These are phyloP conservation scores for Lepidium sativum DNA, from an alignment of 345 rosid genomes.

Conservation along the genomic window DNA sequence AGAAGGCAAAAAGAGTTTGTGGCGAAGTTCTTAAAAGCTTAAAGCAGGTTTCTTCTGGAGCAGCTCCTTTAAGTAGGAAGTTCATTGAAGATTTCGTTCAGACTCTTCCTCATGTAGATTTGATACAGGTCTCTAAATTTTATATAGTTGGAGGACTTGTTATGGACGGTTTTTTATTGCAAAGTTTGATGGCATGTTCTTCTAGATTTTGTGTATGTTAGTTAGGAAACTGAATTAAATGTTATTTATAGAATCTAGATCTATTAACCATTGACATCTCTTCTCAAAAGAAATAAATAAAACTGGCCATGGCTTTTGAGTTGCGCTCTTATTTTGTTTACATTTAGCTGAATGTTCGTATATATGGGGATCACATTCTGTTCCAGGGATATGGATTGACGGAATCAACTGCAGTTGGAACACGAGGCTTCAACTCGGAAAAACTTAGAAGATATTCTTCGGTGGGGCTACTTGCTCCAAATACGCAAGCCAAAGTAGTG, in stretches of 20 bases:
- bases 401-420: slow-evolving; percentile 75
- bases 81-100: slow-evolving; percentile 44
- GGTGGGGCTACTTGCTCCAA: slow-evolving; percentile 75
- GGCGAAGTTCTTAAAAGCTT: slow-evolving; percentile 45
- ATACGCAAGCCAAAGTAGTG: slow-evolving; percentile 69
- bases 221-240: neutral
- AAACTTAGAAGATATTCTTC: slow-evolving; percentile 40
- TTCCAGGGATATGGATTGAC: slow-evolving; percentile 88
- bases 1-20: slow-evolving; percentile 25
- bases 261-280: neutral
- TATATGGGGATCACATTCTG: neutral
- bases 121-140: slow-evolving; percentile 54
- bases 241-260: neutral
- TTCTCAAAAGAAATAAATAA: neutral
- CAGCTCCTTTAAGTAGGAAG: slow-evolving; percentile 53
- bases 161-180: neutral
- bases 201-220: neutral
- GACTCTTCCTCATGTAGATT: slow-evolving; percentile 56
- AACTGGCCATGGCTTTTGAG: neutral
- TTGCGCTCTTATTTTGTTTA: neutral
- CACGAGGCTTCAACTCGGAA: slow-evolving; percentile 60
- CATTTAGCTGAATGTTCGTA: neutral
- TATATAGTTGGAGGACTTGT: neutral
- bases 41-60: slow-evolving; percentile 83
- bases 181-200: neutral